Evolutionary conservation across 2,329 filamentous ascomycete species (phyloP).

Genomic region (Xylariaceae sp.): DNA sequence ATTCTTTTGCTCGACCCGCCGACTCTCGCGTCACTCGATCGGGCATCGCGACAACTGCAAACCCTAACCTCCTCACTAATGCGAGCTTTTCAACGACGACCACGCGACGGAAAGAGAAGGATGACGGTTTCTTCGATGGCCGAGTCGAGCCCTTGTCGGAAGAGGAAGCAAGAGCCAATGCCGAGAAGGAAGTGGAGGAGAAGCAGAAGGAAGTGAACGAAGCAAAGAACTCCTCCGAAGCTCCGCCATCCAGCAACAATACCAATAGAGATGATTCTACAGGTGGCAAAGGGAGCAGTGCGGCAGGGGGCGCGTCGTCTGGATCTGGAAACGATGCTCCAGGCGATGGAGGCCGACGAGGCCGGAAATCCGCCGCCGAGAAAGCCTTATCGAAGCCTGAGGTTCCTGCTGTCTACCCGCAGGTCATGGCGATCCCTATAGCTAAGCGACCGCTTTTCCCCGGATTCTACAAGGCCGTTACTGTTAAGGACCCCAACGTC

Average conservation of each 20-base stretch:
- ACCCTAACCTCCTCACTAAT: slow-evolving; percentile 8
- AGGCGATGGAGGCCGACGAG: slow-evolving; percentile 64
- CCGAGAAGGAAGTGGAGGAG: slow-evolving; percentile 41
- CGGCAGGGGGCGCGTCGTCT: slow-evolving; percentile 50
- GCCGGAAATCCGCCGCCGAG: slow-evolving; percentile 64
- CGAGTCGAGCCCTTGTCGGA: slow-evolving; percentile 46
- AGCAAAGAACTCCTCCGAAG: slow-evolving; percentile 38
- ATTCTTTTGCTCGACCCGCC: slow-evolving; percentile 11
- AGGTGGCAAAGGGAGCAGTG: slow-evolving; percentile 56
- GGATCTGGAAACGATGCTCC: slow-evolving; percentile 51
- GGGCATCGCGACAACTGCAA: slow-evolving; percentile 10
- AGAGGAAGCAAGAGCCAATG: slow-evolving; percentile 49
- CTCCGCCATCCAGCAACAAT: slow-evolving; percentile 41
- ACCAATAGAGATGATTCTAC: slow-evolving; percentile 34
- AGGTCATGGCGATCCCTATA: slow-evolving; percentile 96
- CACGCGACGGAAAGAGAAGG: slow-evolving; percentile 35
- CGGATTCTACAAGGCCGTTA: slow-evolving; percentile 98
- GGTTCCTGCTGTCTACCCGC: slow-evolving; percentile 92
- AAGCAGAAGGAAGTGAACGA: slow-evolving; percentile 45
- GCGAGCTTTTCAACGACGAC: slow-evolving; percentile 35
- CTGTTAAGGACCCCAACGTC: slow-evolving; percentile 88
- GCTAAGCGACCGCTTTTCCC: slow-evolving; percentile 90
- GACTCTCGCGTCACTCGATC: slow-evolving; percentile 15
- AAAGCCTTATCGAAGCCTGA: slow-evolving; percentile 79
- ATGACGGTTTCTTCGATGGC: slow-evolving; percentile 47